Percentiles rank a stretch among this genome's conserved stretches.
Conservation (phyloP, 176 grass and related monocot species). For the Oryza meridionalis region DNA sequence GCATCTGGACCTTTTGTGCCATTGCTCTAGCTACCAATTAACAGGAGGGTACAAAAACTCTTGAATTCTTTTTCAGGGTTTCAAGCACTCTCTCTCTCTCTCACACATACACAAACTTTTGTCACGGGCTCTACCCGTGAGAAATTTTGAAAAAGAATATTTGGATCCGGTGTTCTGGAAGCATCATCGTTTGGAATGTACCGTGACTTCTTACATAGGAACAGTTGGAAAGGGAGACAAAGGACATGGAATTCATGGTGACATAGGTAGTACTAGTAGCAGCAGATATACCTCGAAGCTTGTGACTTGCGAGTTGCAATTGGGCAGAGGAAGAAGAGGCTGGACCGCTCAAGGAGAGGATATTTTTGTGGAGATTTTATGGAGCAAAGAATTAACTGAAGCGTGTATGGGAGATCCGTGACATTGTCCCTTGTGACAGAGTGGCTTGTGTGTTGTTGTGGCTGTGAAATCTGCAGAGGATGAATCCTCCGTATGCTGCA, state of each 20-base stretch:
- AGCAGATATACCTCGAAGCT: background rate
- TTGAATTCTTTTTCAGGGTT: constrained; percentile 11
- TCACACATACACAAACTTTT: background rate
- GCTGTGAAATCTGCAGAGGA: background rate
- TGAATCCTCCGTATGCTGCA: background rate
- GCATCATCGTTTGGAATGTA: constrained; percentile 47
- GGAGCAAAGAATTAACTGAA: background rate
- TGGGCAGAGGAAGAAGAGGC: background rate
- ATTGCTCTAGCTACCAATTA: background rate
- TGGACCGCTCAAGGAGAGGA: background rate
- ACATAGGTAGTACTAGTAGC: background rate
- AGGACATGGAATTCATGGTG: background rate
- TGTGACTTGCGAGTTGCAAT: background rate
- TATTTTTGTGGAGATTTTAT: background rate
- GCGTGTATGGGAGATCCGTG: constrained; percentile 15
- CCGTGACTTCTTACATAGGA: background rate
- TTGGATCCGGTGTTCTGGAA: constrained; percentile 30
- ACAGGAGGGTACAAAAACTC: constrained; percentile 2
- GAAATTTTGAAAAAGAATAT: too few relatives aligned
- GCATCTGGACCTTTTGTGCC: constrained; percentile 32
- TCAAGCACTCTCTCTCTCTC: background rate
- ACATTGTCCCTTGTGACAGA: background rate
- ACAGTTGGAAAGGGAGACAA: constrained; percentile 11
- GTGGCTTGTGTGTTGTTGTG: background rate
- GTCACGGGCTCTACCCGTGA: constrained; percentile 40